Percentiles rank a stretch among this genome's conserved stretches.
Conservation (phyloP, 2,329 filamentous ascomycete genomes). For the Diatrype stigma region DNA sequence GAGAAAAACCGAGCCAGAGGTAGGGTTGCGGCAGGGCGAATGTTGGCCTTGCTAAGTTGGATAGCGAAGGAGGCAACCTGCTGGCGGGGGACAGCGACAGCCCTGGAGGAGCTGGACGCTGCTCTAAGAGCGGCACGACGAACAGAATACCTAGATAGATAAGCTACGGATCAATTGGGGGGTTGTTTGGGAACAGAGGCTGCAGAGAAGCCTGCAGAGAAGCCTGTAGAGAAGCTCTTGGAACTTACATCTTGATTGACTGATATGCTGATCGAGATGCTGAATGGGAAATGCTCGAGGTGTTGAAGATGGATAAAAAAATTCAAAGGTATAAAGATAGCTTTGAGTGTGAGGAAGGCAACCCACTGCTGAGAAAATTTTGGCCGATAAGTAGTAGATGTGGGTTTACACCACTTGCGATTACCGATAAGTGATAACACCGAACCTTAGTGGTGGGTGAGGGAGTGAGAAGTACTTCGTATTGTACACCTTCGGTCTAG, state of each 20-base stretch:
- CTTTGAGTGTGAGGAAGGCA: neutral
- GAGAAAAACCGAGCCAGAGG: constrained; percentile 25
- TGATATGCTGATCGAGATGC: neutral
- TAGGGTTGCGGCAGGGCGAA: constrained; percentile 14
- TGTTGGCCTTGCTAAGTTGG: constrained; percentile 22
- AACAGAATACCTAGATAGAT: constrained; percentile 24
- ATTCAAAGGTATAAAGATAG: too few species aligned
- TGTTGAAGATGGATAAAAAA: too few species aligned
- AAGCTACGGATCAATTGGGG: constrained; percentile 7
- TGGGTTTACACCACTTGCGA: too few species aligned
- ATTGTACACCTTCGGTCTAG: too few species aligned
- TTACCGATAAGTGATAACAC: too few species aligned
- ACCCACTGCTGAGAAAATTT: neutral
- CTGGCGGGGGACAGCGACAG: constrained; percentile 23
- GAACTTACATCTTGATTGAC: neutral
- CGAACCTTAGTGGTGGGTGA: too few species aligned
- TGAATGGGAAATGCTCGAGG: neutral
- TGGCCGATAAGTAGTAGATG: neutral
- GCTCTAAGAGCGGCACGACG: constrained; percentile 28
- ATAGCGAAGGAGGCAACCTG: constrained; percentile 24
- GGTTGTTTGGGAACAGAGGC: neutral
- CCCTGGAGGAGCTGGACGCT: constrained; percentile 23
- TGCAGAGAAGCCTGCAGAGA: neutral
- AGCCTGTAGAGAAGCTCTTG: neutral
- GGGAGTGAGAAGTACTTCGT: too few species aligned